Evolutionary conservation across 768 basidiomycete species (phyloP).

Genomic region (Leccinum fibrillosum): DNA sequence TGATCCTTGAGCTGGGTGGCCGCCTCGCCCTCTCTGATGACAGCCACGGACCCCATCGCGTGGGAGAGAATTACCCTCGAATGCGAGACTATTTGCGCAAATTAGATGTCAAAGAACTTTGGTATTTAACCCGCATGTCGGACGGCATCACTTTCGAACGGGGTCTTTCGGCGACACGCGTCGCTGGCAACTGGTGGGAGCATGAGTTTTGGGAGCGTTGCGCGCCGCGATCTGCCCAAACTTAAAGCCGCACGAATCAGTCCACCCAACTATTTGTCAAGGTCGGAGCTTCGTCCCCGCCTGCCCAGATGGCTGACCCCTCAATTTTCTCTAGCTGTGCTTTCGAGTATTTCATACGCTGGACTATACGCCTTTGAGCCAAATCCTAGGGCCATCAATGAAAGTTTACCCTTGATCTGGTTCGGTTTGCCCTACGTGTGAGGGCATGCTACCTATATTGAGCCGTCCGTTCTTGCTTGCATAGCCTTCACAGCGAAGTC

Average conservation of each 20-base stretch:
- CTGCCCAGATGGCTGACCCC: slow-evolving; percentile 11
- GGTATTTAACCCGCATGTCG: slow-evolving; percentile 49
- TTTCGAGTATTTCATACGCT: slow-evolving; percentile 18
- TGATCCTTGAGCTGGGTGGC: slow-evolving; percentile 67
- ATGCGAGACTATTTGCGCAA: slow-evolving; percentile 61
- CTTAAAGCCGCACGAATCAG: slow-evolving; percentile 12
- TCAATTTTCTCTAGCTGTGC: slow-evolving; percentile 11
- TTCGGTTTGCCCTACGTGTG: not conserved
- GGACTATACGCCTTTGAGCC: slow-evolving; percentile 1
- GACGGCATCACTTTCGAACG: slow-evolving; percentile 28
- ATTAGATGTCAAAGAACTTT: slow-evolving; percentile 60
- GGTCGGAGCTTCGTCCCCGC: slow-evolving; percentile 20
- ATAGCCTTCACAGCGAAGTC: slow-evolving; percentile 9
- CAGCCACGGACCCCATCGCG: slow-evolving; percentile 86
- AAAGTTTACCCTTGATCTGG: slow-evolving; percentile 2
- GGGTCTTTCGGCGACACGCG: slow-evolving; percentile 39
- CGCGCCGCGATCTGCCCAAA: slow-evolving; percentile 9
- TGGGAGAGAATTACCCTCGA: slow-evolving; percentile 80
- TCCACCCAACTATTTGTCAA: slow-evolving; percentile 14
- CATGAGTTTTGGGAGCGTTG: slow-evolving; percentile 54
- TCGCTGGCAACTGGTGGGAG: slow-evolving; percentile 54
- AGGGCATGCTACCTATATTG: slow-evolving; percentile 3
- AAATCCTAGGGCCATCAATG: slow-evolving; percentile 4
- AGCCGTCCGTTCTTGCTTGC: not conserved
- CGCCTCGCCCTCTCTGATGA: slow-evolving; percentile 90